These are phyloP conservation scores for Saccharomycopsis hybrid DNA, from an alignment of 1,139 yeast species.

Conservation along the genomic window DNA sequence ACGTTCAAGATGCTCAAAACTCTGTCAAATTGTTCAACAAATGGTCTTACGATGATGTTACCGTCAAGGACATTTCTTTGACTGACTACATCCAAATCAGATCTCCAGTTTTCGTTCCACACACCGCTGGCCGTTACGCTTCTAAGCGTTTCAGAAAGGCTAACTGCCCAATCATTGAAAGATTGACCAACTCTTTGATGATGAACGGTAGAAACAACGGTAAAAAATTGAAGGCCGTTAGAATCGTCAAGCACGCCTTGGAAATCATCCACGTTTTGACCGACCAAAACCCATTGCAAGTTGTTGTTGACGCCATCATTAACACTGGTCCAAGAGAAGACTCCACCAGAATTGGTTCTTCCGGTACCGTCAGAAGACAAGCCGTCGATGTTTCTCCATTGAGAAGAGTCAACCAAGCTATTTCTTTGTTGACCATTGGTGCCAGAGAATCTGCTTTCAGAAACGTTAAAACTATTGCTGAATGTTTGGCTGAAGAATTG, in stretches of 20 bases:
- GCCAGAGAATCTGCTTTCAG: slow-evolving; percentile 99
- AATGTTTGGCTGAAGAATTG: slow-evolving; percentile 99
- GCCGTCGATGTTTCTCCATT: slow-evolving; percentile 99
- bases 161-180: slow-evolving; percentile 98
- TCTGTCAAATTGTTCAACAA: slow-evolving; percentile 99
- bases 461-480: slow-evolving; percentile 99
- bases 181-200: slow-evolving; percentile 99
- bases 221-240: slow-evolving; percentile 99
- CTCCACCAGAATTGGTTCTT: slow-evolving; percentile 99
- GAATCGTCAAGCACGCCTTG: slow-evolving; percentile 98
- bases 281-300: slow-evolving; percentile 99
- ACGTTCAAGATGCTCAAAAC: slow-evolving; percentile 91
- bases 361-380: slow-evolving; percentile 99
- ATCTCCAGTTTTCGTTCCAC: slow-evolving; percentile 96
- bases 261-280: slow-evolving; percentile 97
- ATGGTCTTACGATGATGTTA: slow-evolving; percentile 98
- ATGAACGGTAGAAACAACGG: slow-evolving; percentile 99
- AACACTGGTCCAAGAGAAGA: slow-evolving; percentile 99
- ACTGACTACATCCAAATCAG: slow-evolving; percentile 98
- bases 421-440: slow-evolving; percentile 97
- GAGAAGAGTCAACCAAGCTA: slow-evolving; percentile 99
- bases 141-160: slow-evolving; percentile 99
- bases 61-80: slow-evolving; percentile 95
- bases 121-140: slow-evolving; percentile 99
- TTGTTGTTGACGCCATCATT: slow-evolving; percentile 97